Conservation (phyloP, 2,329 filamentous ascomycete species). For the Colletotrichum spinosum region DNA sequence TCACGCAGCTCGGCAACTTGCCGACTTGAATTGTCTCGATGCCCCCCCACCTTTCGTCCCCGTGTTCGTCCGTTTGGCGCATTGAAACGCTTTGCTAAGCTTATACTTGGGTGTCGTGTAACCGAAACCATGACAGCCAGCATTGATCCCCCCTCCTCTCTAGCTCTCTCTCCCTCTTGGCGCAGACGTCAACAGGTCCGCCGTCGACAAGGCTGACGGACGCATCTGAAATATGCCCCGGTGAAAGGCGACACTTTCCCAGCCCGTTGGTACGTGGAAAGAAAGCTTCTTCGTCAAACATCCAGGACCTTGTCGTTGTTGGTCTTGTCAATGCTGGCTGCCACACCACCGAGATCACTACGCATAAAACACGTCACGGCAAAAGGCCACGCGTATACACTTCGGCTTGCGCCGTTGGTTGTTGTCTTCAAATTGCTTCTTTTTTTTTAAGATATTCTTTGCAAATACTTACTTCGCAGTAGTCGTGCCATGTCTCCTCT, state of each 20-base stretch:
- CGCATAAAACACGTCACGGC: conserved; percentile 5
- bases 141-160: neutral
- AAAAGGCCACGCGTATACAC: neutral
- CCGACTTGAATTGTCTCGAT: neutral
- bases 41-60: neutral
- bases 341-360: neutral
- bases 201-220: neutral
- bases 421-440: conserved; percentile 1
- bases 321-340: conserved; percentile 18
- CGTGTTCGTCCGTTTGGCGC: conserved; percentile 18
- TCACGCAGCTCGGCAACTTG: conserved; percentile 1
- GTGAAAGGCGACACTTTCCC: neutral
- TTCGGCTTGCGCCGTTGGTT: neutral
- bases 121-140: conserved; percentile 22
- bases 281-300: neutral
- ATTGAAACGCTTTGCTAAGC: conserved; percentile 15
- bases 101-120: conserved; percentile 17
- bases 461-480: conserved; percentile 12
- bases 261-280: neutral
- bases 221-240: neutral
- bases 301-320: conserved; percentile 1
- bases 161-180: neutral
- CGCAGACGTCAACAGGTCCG: neutral
- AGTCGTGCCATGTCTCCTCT: conserved; percentile 1
- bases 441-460: conserved; percentile 29